These are phyloP conservation scores for Hypoxylon sp. DNA, from an alignment of 2,329 filamentous ascomycete species.

Conservation along the genomic window DNA sequence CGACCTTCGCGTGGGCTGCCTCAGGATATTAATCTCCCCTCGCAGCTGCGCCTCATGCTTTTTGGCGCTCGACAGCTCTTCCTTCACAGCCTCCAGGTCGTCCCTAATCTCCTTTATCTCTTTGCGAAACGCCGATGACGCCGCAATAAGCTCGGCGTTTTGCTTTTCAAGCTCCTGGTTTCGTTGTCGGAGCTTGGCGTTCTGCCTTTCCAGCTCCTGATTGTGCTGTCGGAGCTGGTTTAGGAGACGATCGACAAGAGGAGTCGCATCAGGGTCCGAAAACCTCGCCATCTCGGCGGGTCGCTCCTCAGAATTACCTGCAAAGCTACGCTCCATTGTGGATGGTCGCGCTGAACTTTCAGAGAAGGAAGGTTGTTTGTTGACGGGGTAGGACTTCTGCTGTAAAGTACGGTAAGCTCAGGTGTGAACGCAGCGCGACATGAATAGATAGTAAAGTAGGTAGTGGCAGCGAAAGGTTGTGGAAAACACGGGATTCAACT, in stretches of 20 bases:
- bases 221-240: no score
- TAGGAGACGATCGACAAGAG: no score
- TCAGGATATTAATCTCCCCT: not conserved
- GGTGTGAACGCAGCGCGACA: no score
- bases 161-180: not conserved
- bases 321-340: not conserved
- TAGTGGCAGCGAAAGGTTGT: no score
- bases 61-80: not conserved
- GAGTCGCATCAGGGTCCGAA: not conserved
- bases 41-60: slow-evolving; percentile 10
- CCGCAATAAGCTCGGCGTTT: not conserved
- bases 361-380: not conserved
- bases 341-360: not conserved
- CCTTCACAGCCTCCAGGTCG: fast-evolving
- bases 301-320: no score
- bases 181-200: no score
- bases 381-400: no score
- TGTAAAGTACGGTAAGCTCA: no score
- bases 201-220: no score
- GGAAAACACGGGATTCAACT: no score
- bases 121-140: not conserved
- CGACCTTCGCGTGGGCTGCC: not conserved
- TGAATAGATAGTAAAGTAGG: no score
- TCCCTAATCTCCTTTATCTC: not conserved
- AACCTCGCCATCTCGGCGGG: not conserved